Evolutionary conservation across 805 yeast genomes (phyloP), one percentile per base, ranked within the genome.

Genomic region (Naumovozyma castellii): DNA sequence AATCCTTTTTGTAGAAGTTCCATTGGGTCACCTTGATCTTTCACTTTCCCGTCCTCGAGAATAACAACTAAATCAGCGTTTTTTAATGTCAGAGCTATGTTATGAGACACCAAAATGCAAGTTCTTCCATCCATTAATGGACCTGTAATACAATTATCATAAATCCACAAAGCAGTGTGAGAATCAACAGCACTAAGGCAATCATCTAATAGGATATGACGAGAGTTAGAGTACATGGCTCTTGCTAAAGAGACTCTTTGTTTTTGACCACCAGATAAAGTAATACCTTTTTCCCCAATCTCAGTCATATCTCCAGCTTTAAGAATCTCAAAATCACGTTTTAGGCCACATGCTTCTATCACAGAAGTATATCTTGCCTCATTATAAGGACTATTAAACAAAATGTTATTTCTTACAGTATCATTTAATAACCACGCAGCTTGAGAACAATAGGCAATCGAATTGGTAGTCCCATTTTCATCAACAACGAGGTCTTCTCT

Each of bases 131-230:
- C 63, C 84, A 85, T 83, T 54, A 86, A 65, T 0, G 80, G 78
- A 40, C 95, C 95, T 38, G 82, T 69, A 39, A 86, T 77, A 63
- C 95, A 85, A 49, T 84, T 72, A 50, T 85, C 87, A 57, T 86
- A 86, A 46, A 86, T 83, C 74, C 86, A 83, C 42, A 80, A 72
- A 15, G 95, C 87, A 35, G 95, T 87, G 59, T 87, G 95, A 4
- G 95, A 83, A 61, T 87, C 97, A 41, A 87, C 96, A 39, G 97
- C 97, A 57, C 88, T 78, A 53, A 87, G 71, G 65, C 96, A 86
- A 62, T 87, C 97, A 65, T 87, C 97, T 33, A 87, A 68, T 46
- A 87, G 61, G 25, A 88, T 71, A 54, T 82, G 84, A 42, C 79
- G 75, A 1, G 95, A 80, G 51, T 76, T 73, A 2, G 94, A 84